A percentile compares a stretch with the other conserved stretches of the same genome.
Conservation (phyloP, 306 rosid genomes). For the Datisca glomerata region DNA sequence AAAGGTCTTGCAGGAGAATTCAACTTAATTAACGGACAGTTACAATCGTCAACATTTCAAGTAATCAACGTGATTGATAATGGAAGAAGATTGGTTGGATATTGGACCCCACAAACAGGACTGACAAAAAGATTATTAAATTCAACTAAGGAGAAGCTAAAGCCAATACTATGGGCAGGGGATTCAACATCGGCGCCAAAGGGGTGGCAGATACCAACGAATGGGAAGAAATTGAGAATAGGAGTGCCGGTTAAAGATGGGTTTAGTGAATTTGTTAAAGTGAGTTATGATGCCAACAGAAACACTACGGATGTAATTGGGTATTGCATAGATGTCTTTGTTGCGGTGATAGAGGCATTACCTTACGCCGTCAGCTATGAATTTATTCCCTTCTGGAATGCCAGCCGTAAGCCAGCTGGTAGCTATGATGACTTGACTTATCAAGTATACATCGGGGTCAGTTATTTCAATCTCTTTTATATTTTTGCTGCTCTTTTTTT, state of each 20-base stretch:
- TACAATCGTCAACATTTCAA: slow-evolving; percentile 10
- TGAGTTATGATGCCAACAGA: slow-evolving; percentile 1
- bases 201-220: slow-evolving; percentile 27
- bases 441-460: slow-evolving; percentile 24
- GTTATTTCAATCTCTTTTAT: not conserved
- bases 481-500: not conserved
- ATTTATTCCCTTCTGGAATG: slow-evolving; percentile 13
- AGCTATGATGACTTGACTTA: slow-evolving; percentile 15
- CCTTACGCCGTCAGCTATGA: slow-evolving; percentile 19
- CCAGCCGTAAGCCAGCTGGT: slow-evolving; percentile 9
- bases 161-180: slow-evolving; percentile 29
- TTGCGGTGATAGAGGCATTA: slow-evolving; percentile 9
- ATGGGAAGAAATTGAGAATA: slow-evolving; percentile 13
- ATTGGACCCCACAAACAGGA: slow-evolving; percentile 35
- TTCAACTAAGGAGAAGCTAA: not conserved
- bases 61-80: slow-evolving; percentile 30
- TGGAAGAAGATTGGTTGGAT: slow-evolving; percentile 28
- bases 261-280: slow-evolving; percentile 14
- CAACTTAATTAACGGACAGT: slow-evolving; percentile 11
- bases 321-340: slow-evolving; percentile 23
- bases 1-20: slow-evolving; percentile 18
- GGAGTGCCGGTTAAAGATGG: slow-evolving; percentile 25
- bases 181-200: slow-evolving; percentile 13
- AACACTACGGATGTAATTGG: slow-evolving; percentile 4
- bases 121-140: slow-evolving; percentile 9